phyloP scores from a whole-genome alignment of 495 filamentous ascomycete genomes.

The Penicillium canescens region DNA sequence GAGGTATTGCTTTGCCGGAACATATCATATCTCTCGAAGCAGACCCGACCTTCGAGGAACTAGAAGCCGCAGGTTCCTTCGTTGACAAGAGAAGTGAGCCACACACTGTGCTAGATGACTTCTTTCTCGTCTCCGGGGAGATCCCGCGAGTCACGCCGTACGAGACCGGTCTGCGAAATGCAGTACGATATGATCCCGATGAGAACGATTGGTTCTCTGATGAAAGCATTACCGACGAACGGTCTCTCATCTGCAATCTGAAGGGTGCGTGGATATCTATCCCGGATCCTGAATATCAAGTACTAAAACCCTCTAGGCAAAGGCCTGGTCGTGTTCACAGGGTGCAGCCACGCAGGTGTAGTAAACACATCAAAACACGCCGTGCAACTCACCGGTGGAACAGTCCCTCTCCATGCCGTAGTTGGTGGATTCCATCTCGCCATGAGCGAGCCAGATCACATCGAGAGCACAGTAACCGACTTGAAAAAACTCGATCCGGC shows the following conservation, averaged over 20 bases:
- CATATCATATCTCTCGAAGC: slow-evolving; percentile 54
- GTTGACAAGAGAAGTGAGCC: slow-evolving; percentile 44
- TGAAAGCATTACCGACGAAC: slow-evolving; percentile 57
- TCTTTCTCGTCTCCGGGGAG: slow-evolving; percentile 58
- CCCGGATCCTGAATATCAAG: too few species aligned
- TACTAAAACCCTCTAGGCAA: slow-evolving; percentile 35
- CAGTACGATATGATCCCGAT: slow-evolving; percentile 46
- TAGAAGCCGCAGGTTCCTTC: slow-evolving; percentile 46
- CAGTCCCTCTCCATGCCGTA: slow-evolving; percentile 53
- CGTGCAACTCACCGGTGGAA: slow-evolving; percentile 33
- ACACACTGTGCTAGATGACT: slow-evolving; percentile 54
- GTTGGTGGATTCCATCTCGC: slow-evolving; percentile 64
- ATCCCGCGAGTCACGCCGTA: slow-evolving; percentile 57
- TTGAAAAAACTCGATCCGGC: slow-evolving; percentile 54
- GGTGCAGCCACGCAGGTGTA: slow-evolving; percentile 62
- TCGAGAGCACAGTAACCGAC: slow-evolving; percentile 50
- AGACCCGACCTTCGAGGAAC: slow-evolving; percentile 57
- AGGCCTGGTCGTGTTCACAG: slow-evolving; percentile 62
- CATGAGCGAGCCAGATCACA: slow-evolving; percentile 41
- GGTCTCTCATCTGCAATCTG: slow-evolving; percentile 58
- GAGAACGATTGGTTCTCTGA: slow-evolving; percentile 55
- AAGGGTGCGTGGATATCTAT: slow-evolving; percentile 41
- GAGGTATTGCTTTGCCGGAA: slow-evolving; percentile 48
- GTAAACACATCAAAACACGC: slow-evolving; percentile 57
- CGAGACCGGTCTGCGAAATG: slow-evolving; percentile 51